Conservation (phyloP, 129 eudicot species). For the Heracleum sosnowskyi region DNA sequence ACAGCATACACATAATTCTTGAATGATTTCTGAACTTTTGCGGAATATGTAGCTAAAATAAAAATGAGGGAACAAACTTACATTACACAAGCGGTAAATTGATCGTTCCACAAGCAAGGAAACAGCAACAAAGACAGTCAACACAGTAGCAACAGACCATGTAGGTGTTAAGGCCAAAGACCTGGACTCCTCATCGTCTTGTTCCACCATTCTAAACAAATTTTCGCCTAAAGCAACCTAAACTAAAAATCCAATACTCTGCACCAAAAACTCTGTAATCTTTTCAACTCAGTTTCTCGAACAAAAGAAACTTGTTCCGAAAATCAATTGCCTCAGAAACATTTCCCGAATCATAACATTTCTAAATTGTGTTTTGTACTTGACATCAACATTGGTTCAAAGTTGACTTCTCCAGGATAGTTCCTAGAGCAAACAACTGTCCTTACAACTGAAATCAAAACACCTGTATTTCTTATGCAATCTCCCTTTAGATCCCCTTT, state of each 20-base stretch:
- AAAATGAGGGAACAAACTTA: conserved; percentile 30
- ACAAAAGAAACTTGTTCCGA: neutral
- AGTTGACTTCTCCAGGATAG: neutral
- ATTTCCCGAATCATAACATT: neutral
- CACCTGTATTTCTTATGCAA: neutral
- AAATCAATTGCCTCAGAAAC: neutral
- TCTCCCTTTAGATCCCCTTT: neutral
- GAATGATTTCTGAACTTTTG: neutral
- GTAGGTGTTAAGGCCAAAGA: conserved; percentile 97
- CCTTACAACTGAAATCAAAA: neutral
- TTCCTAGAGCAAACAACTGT: neutral
- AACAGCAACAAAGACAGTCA: conserved; percentile 91
- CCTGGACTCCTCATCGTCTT: conserved; percentile 52
- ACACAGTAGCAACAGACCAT: conserved; percentile 96
- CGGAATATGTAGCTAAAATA: neutral
- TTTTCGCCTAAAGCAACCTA: neutral
- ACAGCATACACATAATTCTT: neutral
- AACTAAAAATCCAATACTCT: neutral
- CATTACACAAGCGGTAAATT: conserved; percentile 76
- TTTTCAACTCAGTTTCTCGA: neutral
- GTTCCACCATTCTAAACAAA: conserved; percentile 8
- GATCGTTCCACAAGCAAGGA: conserved; percentile 95
- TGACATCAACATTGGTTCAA: neutral
- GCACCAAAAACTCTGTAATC: neutral
- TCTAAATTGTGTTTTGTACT: neutral